Conservation (phyloP, 116 monocot genomes). For the Phalaenopsis hybrid region DNA sequence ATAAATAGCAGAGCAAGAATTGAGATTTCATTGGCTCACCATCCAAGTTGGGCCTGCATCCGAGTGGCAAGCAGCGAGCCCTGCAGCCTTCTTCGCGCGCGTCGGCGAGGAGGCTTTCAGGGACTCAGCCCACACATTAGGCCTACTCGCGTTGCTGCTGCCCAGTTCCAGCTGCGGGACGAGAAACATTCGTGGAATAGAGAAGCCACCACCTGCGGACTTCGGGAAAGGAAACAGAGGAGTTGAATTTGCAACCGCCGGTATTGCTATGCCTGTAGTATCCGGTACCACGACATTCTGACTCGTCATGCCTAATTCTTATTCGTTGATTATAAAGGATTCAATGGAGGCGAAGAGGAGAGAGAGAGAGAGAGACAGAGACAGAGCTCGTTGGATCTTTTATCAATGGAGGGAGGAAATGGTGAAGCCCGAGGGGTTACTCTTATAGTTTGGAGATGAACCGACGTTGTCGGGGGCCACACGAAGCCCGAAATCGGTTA, state of each 20-base stretch:
- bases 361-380: not conserved
- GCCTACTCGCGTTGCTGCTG: not conserved
- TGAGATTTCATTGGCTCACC: constrained; percentile 5
- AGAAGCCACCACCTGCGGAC: not conserved
- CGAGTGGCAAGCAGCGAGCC: not conserved
- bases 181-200: constrained; percentile 5
- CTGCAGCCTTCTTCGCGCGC: not conserved
- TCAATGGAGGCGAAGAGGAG: not conserved
- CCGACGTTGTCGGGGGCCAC: not conserved
- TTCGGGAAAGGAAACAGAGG: constrained; percentile 11
- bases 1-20: not conserved
- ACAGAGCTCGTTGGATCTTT: not conserved
- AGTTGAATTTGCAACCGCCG: constrained; percentile 3
- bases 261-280: not conserved
- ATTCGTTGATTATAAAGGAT: not conserved
- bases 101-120: constrained; percentile 20
- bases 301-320: constrained; percentile 14
- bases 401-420: not conserved
- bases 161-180: constrained; percentile 8
- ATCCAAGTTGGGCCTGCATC: not conserved
- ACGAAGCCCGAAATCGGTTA: not conserved
- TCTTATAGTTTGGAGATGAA: constrained; percentile 11
- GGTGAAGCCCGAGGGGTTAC: not conserved
- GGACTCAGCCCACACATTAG: constrained; percentile 13
- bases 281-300: constrained; percentile 17